A percentile compares a stretch with the other conserved stretches of the same genome.
Evolutionary conservation across 2,329 filamentous ascomycete species (phyloP).

Genomic region (Hypoxylon rubiginosum): DNA sequence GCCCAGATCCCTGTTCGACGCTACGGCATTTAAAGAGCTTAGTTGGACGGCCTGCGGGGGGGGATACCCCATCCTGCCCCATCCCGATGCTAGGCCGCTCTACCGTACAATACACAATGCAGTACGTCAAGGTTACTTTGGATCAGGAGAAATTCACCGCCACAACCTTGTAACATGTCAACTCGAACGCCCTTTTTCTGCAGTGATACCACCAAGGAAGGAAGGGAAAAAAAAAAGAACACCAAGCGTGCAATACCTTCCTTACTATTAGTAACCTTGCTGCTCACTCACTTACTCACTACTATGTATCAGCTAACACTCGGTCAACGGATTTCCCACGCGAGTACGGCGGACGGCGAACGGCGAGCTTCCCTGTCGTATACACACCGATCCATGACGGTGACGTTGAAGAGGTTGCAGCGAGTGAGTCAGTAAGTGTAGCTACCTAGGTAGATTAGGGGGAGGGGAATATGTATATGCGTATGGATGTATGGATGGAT

Average conservation of each 20-base stretch:
- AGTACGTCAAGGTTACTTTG: conserved; percentile 26
- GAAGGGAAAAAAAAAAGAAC: too few species aligned
- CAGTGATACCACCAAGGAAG: background rate
- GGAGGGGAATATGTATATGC: background rate
- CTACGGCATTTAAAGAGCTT: conserved; percentile 44
- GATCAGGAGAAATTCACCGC: conserved; percentile 12
- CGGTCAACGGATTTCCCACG: background rate
- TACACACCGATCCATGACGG: conserved; percentile 20
- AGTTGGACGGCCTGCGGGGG: conserved; percentile 38
- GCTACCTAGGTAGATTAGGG: background rate
- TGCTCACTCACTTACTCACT: background rate
- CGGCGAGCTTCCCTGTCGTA: conserved; percentile 15
- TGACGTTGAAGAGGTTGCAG: conserved; percentile 35
- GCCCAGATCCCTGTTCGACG: conserved; percentile 27
- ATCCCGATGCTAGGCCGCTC: conserved; percentile 19
- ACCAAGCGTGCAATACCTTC: background rate
- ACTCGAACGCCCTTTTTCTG: background rate
- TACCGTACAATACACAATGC: conserved; percentile 4
- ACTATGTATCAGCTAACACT: background rate
- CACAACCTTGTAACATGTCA: conserved; percentile 1
- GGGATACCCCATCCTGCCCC: background rate
- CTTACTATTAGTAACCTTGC: background rate
- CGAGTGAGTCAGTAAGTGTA: conserved; percentile 23
- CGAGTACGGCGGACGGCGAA: background rate
- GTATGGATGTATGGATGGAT: too few species aligned